A percentile compares a stretch with the other conserved stretches of the same genome.
Conservation (phyloP, 768 basidiomycete genomes). For the Lactifluus rugatus region DNA sequence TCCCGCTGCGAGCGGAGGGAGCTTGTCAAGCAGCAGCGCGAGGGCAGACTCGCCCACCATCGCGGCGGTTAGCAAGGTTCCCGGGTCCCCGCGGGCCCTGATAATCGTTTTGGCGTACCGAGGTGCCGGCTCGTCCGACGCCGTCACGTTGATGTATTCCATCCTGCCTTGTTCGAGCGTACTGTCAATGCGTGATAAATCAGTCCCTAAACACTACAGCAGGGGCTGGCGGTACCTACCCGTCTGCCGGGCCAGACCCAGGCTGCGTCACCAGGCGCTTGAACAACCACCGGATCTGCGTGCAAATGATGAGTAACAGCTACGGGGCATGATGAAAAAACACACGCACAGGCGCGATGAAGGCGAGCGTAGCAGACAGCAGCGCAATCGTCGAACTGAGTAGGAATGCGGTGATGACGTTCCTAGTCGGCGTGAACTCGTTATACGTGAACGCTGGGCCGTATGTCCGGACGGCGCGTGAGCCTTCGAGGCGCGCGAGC, state of each 20-base stretch:
- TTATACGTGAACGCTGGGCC: conserved; percentile 69
- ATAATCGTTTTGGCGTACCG: conserved; percentile 52
- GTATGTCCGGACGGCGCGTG: conserved; percentile 31
- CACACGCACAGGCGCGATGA: conserved; percentile 25
- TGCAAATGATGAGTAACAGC: not conserved
- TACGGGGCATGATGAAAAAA: not conserved
- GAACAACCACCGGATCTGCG: conserved; percentile 47
- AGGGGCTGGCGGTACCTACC: conserved; percentile 36
- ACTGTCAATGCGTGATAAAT: conserved; percentile 27
- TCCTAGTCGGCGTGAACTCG: conserved; percentile 47
- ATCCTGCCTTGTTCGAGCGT: conserved; percentile 50
- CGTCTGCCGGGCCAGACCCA: conserved; percentile 54
- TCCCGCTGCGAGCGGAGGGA: conserved; percentile 46
- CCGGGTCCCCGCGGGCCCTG: conserved; percentile 66
- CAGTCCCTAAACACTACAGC: not conserved
- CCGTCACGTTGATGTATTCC: conserved; percentile 60
- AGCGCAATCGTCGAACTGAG: conserved; percentile 28
- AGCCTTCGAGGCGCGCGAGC: conserved; percentile 21
- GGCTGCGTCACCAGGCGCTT: conserved; percentile 42
- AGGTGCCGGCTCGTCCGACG: conserved; percentile 34
- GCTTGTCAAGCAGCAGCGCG: conserved; percentile 47
- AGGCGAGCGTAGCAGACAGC: conserved; percentile 5
- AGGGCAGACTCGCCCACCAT: conserved; percentile 78
- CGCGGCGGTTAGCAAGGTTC: conserved; percentile 54
- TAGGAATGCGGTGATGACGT: conserved; percentile 32